These are phyloP conservation scores for Yarrowia porcina DNA, from an alignment of 805 yeast species.

Conservation along the genomic window DNA sequence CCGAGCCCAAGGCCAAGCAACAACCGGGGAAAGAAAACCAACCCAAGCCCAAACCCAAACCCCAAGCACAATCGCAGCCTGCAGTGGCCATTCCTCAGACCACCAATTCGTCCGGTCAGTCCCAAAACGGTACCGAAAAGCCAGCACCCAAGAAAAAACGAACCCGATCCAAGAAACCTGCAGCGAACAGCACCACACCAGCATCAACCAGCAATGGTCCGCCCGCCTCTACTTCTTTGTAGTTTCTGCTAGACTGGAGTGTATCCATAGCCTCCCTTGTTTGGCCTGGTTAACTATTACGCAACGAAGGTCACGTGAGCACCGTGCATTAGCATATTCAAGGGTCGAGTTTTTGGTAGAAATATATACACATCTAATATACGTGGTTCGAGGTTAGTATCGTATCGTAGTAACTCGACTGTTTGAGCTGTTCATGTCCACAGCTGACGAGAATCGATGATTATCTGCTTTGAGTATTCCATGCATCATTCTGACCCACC, in stretches of 20 bases:
- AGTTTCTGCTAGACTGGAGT: background rate
- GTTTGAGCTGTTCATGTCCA: no score
- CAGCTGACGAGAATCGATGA: no score
- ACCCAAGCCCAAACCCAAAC: background rate
- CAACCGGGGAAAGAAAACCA: slow-evolving; percentile 1
- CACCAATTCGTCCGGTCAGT: background rate
- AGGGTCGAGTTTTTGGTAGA: no score
- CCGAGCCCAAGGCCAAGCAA: background rate
- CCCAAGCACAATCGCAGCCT: background rate
- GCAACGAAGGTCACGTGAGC: no score
- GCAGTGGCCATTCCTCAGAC: background rate
- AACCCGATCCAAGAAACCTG: background rate
- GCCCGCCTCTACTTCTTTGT: background rate
- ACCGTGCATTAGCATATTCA: no score
- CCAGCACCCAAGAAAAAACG: background rate
- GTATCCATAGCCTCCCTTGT: no score
- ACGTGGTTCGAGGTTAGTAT: no score
- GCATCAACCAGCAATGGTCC: background rate
- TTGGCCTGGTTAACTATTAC: no score
- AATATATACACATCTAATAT: no score
- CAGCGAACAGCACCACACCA: background rate
- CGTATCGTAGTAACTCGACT: no score
- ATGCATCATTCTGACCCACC: no score
- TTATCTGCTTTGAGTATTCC: no score
- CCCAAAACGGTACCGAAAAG: background rate